Evolutionary conservation across 129 eudicot genomes (phyloP), one percentile per base, ranked within the genome.

Genomic region (Flaveria trinervia): DNA sequence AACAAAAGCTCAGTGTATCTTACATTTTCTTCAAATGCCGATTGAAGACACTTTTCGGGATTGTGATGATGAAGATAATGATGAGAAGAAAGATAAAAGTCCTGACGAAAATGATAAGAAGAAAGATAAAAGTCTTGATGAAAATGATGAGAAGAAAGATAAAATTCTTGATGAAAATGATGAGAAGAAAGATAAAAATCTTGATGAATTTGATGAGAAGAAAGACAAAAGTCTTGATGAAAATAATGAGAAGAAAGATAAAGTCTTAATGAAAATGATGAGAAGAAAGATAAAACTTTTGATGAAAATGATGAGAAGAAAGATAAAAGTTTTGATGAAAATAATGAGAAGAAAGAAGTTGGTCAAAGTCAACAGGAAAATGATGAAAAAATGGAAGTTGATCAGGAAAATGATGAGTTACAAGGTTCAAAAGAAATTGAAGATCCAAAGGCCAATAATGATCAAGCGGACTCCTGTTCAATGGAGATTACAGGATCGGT

Each of bases 11-110:
- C 97, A 95, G 78, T 95, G 99, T 67, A 95, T 95, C 46, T 77
- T 95, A 75, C 99, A 95, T 86, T 91, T 95, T 75, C 87, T 95
- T 85, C 94, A 95, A 81, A 95, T 95, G 99, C 99, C 99, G 5
- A 91, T 95, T 50, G 99, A 89, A 79, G 99, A 95, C 68, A 68
- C 92, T 62, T 95, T 95, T 79, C 78, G 81, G 51, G 91, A 88
- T 44, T 83, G 75, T 72, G 89, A 79, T 68, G 88, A 86, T 76
- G 92, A 86, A 48, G 74, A 18, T 33, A 79, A 62, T 56, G 20
- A 54, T n/a, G 77, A 75, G 51, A 79, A 79, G 70, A 70, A 69
- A 78, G 70, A 57, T 68, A 33, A 44, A 48, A 55, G 52, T 39
- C 57, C 15, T 2, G 66, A 72, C 39, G 69, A 73, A 43, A 73